Conservation (phyloP, 2,329 filamentous ascomycete genomes). For the Escovopsis sp. region DNA sequence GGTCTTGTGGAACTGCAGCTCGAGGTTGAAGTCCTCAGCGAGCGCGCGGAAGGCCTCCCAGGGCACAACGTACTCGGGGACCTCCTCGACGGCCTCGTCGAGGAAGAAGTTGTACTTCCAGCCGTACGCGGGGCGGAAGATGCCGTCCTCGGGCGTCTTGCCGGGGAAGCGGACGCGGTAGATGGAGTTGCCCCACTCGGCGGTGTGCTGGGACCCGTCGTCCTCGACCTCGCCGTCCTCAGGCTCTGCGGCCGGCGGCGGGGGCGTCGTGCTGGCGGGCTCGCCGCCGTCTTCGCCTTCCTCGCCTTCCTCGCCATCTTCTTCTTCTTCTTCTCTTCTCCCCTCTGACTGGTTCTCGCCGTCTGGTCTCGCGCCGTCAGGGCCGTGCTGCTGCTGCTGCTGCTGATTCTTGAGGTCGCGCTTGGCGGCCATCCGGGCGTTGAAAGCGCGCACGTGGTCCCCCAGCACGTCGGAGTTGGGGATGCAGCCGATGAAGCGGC, state of each 20-base stretch:
- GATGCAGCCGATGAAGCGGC: slow-evolving; percentile 85
- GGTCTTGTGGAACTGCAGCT: slow-evolving; percentile 82
- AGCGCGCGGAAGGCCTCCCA: slow-evolving; percentile 95
- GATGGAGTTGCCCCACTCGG: slow-evolving; percentile 85
- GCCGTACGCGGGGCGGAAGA: slow-evolving; percentile 87
- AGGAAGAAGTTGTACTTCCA: slow-evolving; percentile 98
- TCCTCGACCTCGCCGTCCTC: slow-evolving; percentile 40
- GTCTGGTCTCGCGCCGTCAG: slow-evolving; percentile 15
- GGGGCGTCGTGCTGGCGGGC: slow-evolving; percentile 6
- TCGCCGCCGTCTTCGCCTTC: too few relatives aligned
- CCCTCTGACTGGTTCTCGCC: neutral
- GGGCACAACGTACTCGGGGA: slow-evolving; percentile 93
- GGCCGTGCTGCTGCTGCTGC: too few relatives aligned
- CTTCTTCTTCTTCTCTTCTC: neutral
- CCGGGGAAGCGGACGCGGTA: slow-evolving; percentile 83
- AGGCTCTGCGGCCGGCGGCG: slow-evolving; percentile 15
- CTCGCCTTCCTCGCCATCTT: too few relatives aligned
- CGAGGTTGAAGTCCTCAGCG: slow-evolving; percentile 92
- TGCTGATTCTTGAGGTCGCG: slow-evolving; percentile 16
- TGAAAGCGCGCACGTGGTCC: slow-evolving; percentile 61
- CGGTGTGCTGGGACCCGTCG: slow-evolving; percentile 46
- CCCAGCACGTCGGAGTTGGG: slow-evolving; percentile 92
- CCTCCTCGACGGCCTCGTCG: slow-evolving; percentile 87
- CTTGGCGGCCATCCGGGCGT: slow-evolving; percentile 34
- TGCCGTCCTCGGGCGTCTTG: slow-evolving; percentile 66